Evolutionary conservation across 257 asterid species (phyloP).

Genomic region (Primulina eburnea): DNA sequence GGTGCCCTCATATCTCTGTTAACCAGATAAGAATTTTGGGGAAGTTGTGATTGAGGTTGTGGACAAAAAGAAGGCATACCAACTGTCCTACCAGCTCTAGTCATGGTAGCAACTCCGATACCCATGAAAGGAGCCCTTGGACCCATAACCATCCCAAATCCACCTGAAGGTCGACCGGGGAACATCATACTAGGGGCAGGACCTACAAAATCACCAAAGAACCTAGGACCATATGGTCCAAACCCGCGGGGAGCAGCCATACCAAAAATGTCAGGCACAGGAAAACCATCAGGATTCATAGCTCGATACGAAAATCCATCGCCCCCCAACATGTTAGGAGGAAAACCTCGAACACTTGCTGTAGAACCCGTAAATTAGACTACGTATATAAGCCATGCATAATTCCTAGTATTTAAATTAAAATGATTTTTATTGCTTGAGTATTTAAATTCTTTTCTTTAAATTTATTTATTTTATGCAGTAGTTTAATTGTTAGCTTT

Average conservation of each 20-base stretch:
- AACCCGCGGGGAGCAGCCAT: slow-evolving; percentile 78
- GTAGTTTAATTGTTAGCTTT: too few relatives aligned
- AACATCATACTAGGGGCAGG: slow-evolving; percentile 74
- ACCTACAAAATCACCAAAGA: slow-evolving; percentile 67
- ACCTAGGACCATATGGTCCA: slow-evolving; percentile 78
- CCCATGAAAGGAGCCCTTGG: slow-evolving; percentile 74
- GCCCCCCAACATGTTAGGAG: slow-evolving; percentile 68
- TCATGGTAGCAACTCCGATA: slow-evolving; percentile 35
- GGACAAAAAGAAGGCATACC: slow-evolving; percentile 41
- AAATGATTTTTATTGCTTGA: too few relatives aligned
- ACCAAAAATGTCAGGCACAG: slow-evolving; percentile 67
- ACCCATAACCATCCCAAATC: slow-evolving; percentile 86
- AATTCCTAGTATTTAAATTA: too few relatives aligned
- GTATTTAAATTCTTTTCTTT: too few relatives aligned
- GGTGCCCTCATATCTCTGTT: too few relatives aligned
- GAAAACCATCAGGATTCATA: slow-evolving; percentile 68
- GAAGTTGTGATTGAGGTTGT: slow-evolving; percentile 41
- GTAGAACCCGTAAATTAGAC: too few relatives aligned
- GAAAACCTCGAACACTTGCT: slow-evolving; percentile 70
- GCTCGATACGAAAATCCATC: slow-evolving; percentile 77
- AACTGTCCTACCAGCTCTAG: slow-evolving; percentile 51
- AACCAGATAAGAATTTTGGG: slow-evolving; percentile 43
- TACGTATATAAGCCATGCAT: too few relatives aligned
- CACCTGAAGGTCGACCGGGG: slow-evolving; percentile 72
- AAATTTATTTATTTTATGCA: too few relatives aligned